phyloP scores from a whole-genome alignment of 768 basidiomycete species.

The Mycena alexandri region DNA sequence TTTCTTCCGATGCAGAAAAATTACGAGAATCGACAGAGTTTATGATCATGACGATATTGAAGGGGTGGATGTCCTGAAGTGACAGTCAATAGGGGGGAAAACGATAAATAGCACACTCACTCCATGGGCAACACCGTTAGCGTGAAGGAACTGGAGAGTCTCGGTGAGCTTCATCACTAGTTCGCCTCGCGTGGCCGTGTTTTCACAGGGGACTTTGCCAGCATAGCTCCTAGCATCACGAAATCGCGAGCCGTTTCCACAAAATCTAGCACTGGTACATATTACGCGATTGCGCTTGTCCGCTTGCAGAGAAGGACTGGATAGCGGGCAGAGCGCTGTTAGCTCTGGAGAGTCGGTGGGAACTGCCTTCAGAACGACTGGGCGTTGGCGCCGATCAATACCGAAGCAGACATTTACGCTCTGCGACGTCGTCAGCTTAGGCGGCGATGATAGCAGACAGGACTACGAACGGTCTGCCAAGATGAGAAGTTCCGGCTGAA shows the following conservation, averaged over 20 bases:
- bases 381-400: conserved; percentile 1
- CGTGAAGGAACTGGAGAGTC: conserved; percentile 7
- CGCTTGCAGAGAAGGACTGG: not conserved
- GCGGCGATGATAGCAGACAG: not conserved
- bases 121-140: not conserved
- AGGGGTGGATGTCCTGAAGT: conserved; percentile 2
- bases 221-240: too few relatives aligned
- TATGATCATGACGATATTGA: conserved; percentile 17
- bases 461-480: conserved; percentile 4
- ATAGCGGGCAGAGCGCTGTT: not conserved
- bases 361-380: conserved; percentile 4
- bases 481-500: not conserved
- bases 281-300: conserved; percentile 16
- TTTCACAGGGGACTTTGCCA: not conserved
- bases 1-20: not conserved
- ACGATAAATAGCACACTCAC: not conserved
- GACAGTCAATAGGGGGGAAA: not conserved
- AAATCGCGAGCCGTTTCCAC: not conserved
- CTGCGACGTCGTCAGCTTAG: not conserved
- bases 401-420: conserved; percentile 6
- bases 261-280: conserved; percentile 14
- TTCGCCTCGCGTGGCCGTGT: not conserved
- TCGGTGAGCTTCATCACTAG: conserved; percentile 7
- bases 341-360: not conserved
- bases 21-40: conserved; percentile 2